Evolutionary conservation across 169 alveolate genomes (phyloP), one percentile per base, ranked within the genome.

Genomic region (Blepharisma undulans): DNA sequence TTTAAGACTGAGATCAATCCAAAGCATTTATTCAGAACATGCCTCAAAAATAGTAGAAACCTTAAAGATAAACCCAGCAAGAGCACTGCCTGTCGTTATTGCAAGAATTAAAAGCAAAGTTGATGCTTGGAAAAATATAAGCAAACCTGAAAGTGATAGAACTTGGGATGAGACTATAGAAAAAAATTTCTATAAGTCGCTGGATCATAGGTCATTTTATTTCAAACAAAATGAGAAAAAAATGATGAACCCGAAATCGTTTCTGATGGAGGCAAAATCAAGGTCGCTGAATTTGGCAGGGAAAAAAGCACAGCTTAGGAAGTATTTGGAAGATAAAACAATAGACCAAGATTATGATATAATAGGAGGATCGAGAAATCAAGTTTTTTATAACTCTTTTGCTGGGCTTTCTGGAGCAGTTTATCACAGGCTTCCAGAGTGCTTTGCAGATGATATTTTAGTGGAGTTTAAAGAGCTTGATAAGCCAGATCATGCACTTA

Each of bases 141-240:
- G 93, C 59, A 90, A 92, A 80, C 87, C 90, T 71, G 97, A 94
- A 77, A 92, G 81, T 71, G 94, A 95, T 78, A 94, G 93, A 71
- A 88, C 76, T 32, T 96, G 97, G 95, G 92, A 94, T 88, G 94
- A 95, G n/a, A 94, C 92, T 33, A 94, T 96, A 48, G 97, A 95
- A 76, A 97, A 95, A 92, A 94, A 95, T 76, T 97, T 95, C 94
- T 81, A 82, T 19, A 97, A 96, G 79, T 93, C 97, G 34, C 93
- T 97, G 60, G 98, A 97, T 89, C 98, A 97, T 84, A 78, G 98
- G 25, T 89, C 96, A 34, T 97, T 96, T 93, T 95, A 96, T 85
- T 97, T 96, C 78, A 96, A 96, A 90, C 94, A 93, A 34, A 94
- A 95, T 87, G 98, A 96, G 79, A 97, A 96, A 92, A 97, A 90